These are phyloP conservation scores for Scleroderma bovista DNA, from an alignment of 768 basidiomycete species.

Conservation along the genomic window DNA sequence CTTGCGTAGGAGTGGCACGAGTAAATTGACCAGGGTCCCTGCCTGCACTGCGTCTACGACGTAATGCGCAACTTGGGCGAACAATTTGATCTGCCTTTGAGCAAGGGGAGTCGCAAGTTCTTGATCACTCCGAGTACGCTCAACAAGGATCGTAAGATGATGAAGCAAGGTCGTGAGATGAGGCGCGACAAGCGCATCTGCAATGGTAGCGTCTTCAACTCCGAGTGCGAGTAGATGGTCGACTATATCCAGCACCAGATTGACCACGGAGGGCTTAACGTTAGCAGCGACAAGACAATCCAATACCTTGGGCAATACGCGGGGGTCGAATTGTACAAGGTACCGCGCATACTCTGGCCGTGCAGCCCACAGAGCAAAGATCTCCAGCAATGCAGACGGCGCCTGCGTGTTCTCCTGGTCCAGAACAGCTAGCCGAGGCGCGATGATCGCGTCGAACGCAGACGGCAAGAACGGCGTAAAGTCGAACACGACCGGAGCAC, in stretches of 20 bases:
- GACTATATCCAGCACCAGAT: slow-evolving; percentile 79
- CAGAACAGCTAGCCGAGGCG: slow-evolving; percentile 71
- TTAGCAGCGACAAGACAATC: slow-evolving; percentile 75
- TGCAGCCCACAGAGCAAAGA: slow-evolving; percentile 75
- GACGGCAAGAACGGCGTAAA: slow-evolving; percentile 63
- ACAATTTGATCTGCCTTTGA: slow-evolving; percentile 76
- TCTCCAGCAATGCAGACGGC: slow-evolving; percentile 81
- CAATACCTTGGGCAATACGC: slow-evolving; percentile 72
- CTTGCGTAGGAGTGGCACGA: slow-evolving; percentile 75
- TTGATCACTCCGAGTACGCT: slow-evolving; percentile 48
- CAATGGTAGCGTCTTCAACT: slow-evolving; percentile 42
- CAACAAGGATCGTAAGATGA: slow-evolving; percentile 65
- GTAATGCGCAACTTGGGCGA: slow-evolving; percentile 76
- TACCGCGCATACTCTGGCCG: slow-evolving; percentile 51
- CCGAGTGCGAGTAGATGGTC: slow-evolving; percentile 61
- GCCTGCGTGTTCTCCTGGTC: slow-evolving; percentile 87
- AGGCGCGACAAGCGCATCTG: slow-evolving; percentile 55
- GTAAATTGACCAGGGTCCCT: slow-evolving; percentile 60
- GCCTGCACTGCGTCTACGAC: slow-evolving; percentile 69
- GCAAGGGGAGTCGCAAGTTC: slow-evolving; percentile 57
- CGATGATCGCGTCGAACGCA: slow-evolving; percentile 68
- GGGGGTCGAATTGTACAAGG: slow-evolving; percentile 64
- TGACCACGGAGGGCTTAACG: slow-evolving; percentile 82
- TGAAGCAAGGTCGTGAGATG: slow-evolving; percentile 66
- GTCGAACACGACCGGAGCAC: slow-evolving; percentile 65